phyloP scores from a whole-genome alignment of 371 early-diverging fungal species.

The Rhizomucor pusillus region DNA sequence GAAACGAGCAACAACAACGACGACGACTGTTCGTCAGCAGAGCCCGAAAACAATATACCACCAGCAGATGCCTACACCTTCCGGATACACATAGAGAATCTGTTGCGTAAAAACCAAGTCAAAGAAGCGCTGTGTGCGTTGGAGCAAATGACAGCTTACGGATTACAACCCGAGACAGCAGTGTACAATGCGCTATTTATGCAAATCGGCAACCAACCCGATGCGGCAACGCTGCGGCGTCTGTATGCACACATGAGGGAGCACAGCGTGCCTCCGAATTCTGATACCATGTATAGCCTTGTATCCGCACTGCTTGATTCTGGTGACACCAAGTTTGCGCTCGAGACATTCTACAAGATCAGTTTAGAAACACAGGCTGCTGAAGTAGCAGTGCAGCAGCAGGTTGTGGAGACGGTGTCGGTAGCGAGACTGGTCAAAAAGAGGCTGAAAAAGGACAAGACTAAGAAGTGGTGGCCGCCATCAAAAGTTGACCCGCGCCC shows the following conservation, averaged over 20 bases:
- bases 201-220: no score
- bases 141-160: constrained; percentile 16
- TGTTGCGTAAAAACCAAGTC: constrained; percentile 18
- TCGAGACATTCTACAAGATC: constrained; percentile 44
- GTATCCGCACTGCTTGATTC: constrained; percentile 55
- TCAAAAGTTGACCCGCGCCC: constrained; percentile 4
- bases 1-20: neutral
- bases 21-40: neutral
- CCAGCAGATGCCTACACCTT: constrained; percentile 34
- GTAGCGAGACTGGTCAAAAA: neutral
- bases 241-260: constrained; percentile 29
- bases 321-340: constrained; percentile 45
- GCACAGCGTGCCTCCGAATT: constrained; percentile 32
- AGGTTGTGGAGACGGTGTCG: neutral
- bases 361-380: constrained; percentile 10
- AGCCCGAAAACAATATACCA: constrained; percentile 14
- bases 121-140: constrained; percentile 20
- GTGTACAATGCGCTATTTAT: constrained; percentile 36
- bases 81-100: constrained; percentile 29
- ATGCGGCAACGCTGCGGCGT: no score
- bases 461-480: neutral
- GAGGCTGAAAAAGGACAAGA: neutral
- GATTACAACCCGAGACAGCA: constrained; percentile 24
- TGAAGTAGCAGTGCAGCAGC: neutral
- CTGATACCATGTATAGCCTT: constrained; percentile 47